A percentile compares a stretch with the other conserved stretches of the same genome.
phyloP scores from a whole-genome alignment of 805 yeast genomes.

The Candida tibetensis region DNA sequence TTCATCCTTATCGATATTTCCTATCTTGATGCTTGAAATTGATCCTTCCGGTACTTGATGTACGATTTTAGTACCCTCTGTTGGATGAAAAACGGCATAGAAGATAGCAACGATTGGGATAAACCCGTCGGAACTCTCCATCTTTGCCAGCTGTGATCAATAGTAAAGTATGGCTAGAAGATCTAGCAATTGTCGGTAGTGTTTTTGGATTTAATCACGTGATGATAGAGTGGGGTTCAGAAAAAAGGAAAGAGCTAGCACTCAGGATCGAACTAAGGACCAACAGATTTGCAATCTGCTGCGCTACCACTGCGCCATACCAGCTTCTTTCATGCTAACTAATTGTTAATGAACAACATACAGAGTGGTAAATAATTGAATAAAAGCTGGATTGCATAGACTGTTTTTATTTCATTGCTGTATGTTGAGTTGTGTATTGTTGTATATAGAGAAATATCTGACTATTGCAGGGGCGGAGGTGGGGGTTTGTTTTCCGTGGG shows the following conservation, averaged over 20 bases:
- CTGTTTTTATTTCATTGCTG: too few species aligned
- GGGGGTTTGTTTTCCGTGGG: too few species aligned
- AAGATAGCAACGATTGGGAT: constrained; percentile 87
- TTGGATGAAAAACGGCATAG: constrained; percentile 91
- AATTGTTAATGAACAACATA: too few species aligned
- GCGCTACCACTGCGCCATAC: constrained; percentile 98
- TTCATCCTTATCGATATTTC: background rate
- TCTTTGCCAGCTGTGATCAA: too few species aligned
- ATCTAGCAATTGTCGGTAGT: background rate
- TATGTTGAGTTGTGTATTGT: too few species aligned
- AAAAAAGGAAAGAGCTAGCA: constrained; percentile 60
- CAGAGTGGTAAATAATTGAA: too few species aligned
- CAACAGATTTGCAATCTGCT: constrained; percentile 98
- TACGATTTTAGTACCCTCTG: constrained; percentile 89
- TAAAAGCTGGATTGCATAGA: too few species aligned
- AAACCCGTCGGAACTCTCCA: constrained; percentile 57
- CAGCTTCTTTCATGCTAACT: constrained; percentile 45
- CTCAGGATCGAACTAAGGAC: constrained; percentile 97
- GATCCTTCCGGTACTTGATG: constrained; percentile 87
- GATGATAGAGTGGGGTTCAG: too few species aligned
- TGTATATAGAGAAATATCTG: too few species aligned
- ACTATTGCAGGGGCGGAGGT: too few species aligned
- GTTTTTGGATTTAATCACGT: too few species aligned
- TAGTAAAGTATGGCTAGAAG: too few species aligned
- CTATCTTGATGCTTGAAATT: constrained; percentile 34